Percentiles rank a stretch among this genome's conserved stretches.
Evolutionary conservation across 257 asterid species (phyloP).

Genomic region (Thymus quinquecostatus): DNA sequence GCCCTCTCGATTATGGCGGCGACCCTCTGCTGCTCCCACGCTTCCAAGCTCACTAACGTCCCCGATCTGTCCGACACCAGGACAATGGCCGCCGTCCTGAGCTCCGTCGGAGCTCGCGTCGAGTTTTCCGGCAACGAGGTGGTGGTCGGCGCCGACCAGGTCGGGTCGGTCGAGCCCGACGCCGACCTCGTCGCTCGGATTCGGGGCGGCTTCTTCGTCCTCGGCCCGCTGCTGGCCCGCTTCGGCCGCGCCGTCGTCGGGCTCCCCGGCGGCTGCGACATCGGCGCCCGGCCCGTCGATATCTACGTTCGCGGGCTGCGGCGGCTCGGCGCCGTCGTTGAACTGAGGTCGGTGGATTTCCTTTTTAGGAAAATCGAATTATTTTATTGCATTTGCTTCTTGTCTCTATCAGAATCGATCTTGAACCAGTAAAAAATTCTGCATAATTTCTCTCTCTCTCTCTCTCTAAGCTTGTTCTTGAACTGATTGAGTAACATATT

Average conservation of each 20-base stretch:
- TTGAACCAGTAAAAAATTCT: no score
- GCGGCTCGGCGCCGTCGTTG: conserved; percentile 48
- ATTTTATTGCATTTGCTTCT: not conserved
- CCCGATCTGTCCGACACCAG: conserved; percentile 39
- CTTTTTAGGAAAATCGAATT: not conserved
- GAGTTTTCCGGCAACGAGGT: conserved; percentile 21
- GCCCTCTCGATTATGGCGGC: conserved; percentile 49
- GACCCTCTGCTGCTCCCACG: conserved; percentile 43
- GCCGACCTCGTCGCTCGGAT: conserved; percentile 15
- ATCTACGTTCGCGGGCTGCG: conserved; percentile 42
- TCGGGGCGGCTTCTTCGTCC: conserved; percentile 47
- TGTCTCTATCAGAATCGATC: no score
- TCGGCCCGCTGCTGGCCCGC: conserved; percentile 47
- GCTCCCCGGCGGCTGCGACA: conserved; percentile 50
- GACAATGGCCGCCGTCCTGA: conserved; percentile 42
- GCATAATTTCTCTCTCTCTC: no score
- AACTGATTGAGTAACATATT: not conserved
- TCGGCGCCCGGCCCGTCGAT: conserved; percentile 52
- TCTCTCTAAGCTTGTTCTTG: not conserved
- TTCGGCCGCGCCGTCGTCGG: conserved; percentile 47
- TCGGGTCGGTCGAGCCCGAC: conserved; percentile 42
- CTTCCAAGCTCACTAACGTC: conserved; percentile 38
- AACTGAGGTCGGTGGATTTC: conserved; percentile 40
- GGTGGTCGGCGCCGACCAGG: conserved; percentile 30
- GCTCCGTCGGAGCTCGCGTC: conserved; percentile 43